phyloP scores from a whole-genome alignment of 305 asterid species.

The Ajuga reptans region DNA sequence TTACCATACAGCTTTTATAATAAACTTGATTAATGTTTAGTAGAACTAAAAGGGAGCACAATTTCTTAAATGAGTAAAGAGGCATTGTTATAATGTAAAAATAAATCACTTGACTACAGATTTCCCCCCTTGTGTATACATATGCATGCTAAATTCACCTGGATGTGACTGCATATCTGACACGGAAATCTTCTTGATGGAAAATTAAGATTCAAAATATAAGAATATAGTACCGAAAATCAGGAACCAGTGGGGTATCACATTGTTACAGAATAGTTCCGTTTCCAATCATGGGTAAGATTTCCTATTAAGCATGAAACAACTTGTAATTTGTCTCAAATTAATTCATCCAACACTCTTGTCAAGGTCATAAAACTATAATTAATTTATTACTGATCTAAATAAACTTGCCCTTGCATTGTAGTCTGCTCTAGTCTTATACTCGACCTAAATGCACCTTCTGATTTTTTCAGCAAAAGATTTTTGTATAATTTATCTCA shows the following conservation, averaged over 20 bases:
- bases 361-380: background rate
- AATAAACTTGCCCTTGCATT: background rate
- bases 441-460: background rate
- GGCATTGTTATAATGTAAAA: background rate
- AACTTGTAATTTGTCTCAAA: background rate
- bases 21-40: background rate
- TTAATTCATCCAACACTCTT: background rate
- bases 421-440: background rate
- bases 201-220: background rate
- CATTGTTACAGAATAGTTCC: background rate
- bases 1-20: background rate
- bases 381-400: background rate
- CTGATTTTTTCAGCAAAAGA: background rate
- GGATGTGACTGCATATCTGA: background rate
- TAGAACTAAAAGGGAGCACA: background rate
- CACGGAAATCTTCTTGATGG: background rate
- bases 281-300: background rate
- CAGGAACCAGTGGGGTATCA: background rate
- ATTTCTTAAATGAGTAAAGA: background rate
- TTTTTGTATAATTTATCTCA: slow-evolving; percentile 6
- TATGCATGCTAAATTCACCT: background rate
- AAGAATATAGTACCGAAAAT: background rate
- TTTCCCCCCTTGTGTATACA: background rate
- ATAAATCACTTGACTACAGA: background rate
- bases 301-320: background rate